These are phyloP conservation scores for Sequoia sempervirens DNA, from an alignment of 75 land plant species.

Conservation along the genomic window DNA sequence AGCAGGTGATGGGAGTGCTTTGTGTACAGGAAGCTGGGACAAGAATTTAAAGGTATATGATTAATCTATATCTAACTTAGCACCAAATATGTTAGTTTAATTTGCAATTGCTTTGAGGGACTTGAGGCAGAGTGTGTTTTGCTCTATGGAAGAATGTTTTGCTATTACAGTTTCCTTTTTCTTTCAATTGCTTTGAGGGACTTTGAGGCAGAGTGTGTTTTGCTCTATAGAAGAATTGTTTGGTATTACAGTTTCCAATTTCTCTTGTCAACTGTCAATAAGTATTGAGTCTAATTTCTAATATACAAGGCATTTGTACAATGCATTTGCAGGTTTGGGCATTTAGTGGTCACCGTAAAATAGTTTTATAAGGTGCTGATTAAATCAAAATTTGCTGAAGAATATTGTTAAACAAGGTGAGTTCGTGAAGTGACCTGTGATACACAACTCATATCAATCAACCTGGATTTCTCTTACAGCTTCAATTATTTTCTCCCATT, in stretches of 20 bases:
- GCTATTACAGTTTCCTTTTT: background rate
- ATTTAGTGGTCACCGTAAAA: conserved; percentile 39
- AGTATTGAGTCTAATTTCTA: conserved; percentile 1
- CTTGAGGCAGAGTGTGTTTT: background rate
- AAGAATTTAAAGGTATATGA: conserved; percentile 75
- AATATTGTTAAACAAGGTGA: background rate
- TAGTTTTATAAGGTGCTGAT: conserved; percentile 3
- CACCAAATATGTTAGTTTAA: background rate
- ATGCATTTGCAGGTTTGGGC: conserved; percentile 42
- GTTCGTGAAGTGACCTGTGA: background rate
- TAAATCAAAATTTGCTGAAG: background rate
- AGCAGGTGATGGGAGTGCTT: conserved; percentile 93
- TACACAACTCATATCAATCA: background rate
- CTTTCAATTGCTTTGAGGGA: background rate
- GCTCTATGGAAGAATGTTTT: background rate
- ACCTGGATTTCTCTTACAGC: background rate
- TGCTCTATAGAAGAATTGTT: background rate
- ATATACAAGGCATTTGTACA: background rate
- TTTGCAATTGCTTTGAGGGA: background rate
- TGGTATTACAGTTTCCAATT: background rate
- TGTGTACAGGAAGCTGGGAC: conserved; percentile 99
- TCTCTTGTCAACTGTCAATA: background rate
- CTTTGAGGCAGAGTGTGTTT: background rate
- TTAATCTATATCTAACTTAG: background rate
- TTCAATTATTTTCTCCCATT: conserved; percentile 1